Evolutionary conservation across 164 flowering plant genomes (phyloP).

Genomic region (Stephania yunnanensis): DNA sequence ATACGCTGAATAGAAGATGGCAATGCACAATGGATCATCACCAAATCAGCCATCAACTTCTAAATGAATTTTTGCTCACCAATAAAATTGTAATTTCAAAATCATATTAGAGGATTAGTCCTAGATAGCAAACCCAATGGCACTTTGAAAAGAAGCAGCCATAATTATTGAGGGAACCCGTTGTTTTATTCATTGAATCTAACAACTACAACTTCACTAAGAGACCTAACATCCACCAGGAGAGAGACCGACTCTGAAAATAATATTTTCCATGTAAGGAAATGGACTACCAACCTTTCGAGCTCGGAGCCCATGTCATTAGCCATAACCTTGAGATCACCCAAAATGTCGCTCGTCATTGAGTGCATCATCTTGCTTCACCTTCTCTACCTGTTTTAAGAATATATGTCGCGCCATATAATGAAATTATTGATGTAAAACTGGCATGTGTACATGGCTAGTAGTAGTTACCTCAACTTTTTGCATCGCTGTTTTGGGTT

Average conservation of each 20-base stretch:
- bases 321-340: conserved; percentile 81
- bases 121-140: neutral
- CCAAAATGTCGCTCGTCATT: conserved; percentile 64
- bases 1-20: too few relatives aligned
- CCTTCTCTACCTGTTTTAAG: conserved; percentile 53
- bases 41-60: too few relatives aligned
- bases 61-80: too few relatives aligned
- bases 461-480: conserved; percentile 66
- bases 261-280: neutral
- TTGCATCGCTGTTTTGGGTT: conserved; percentile 55
- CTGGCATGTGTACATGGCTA: neutral
- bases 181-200: neutral
- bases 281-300: conserved; percentile 42
- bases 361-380: conserved; percentile 74
- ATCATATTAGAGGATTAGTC: neutral
- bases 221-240: neutral
- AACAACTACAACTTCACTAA: neutral
- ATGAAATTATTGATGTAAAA: neutral
- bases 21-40: too few relatives aligned
- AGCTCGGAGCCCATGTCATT: conserved; percentile 78
- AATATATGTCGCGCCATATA: neutral
- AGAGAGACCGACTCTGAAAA: neutral
- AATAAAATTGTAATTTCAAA: too few relatives aligned
- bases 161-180: too few relatives aligned
- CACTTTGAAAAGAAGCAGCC: neutral